A percentile compares a stretch with the other conserved stretches of the same genome.
phyloP scores from a whole-genome alignment of 202 grass and related monocot genomes.

The Panicum hallii region DNA sequence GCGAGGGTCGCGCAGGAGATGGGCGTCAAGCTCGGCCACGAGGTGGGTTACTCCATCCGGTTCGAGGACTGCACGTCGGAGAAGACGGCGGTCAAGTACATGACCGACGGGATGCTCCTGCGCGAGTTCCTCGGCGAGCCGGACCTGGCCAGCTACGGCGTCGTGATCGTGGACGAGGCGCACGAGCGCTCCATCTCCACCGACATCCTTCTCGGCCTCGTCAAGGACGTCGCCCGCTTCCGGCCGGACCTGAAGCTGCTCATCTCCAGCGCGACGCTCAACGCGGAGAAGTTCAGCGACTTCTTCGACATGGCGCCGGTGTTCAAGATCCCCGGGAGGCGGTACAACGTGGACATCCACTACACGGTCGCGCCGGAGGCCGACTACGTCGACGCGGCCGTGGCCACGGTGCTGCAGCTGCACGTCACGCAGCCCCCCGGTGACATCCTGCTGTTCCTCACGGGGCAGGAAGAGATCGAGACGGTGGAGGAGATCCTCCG shows the following conservation, averaged over 20 bases:
- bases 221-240: slow-evolving; percentile 57
- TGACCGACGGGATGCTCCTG: slow-evolving; percentile 67
- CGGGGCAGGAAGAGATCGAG: slow-evolving; percentile 76
- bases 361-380: slow-evolving; percentile 55
- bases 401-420: slow-evolving; percentile 56
- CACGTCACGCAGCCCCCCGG: slow-evolving; percentile 49
- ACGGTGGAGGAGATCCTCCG: slow-evolving; percentile 55
- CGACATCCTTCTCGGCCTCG: slow-evolving; percentile 63
- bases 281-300: slow-evolving; percentile 56
- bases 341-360: slow-evolving; percentile 51
- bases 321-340: slow-evolving; percentile 56
- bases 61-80: slow-evolving; percentile 76
- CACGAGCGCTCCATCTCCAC: slow-evolving; percentile 62
- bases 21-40: slow-evolving; percentile 64
- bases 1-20: slow-evolving; percentile 62
- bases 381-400: slow-evolving; percentile 55
- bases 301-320: slow-evolving; percentile 59
- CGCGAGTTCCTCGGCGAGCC: slow-evolving; percentile 59
- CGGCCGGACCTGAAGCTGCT: slow-evolving; percentile 57
- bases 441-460: slow-evolving; percentile 68
- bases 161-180: slow-evolving; percentile 66
- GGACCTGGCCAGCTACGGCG: slow-evolving; percentile 57
- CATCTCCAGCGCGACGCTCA: slow-evolving; percentile 58
- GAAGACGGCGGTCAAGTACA: slow-evolving; percentile 66
- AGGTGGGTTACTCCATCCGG: slow-evolving; percentile 70